A percentile compares a stretch with the other conserved stretches of the same genome.
Conservation (phyloP, 768 basidiomycete species). For the Boletales sp. region DNA sequence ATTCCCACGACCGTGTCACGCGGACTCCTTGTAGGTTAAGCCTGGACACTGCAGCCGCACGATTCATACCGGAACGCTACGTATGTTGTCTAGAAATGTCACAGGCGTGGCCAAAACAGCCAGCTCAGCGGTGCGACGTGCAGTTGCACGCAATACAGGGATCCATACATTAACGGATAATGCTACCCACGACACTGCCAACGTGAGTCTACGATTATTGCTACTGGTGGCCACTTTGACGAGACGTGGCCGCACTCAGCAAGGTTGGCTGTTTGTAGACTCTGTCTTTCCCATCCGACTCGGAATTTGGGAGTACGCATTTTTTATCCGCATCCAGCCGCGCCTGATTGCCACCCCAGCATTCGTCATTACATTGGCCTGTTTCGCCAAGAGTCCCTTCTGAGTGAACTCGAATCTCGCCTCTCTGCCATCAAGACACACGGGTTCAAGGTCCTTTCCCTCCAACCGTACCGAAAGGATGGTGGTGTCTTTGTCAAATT, state of each 20-base stretch:
- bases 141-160: not conserved
- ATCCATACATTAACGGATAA: slow-evolving; percentile 8
- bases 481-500: slow-evolving; percentile 85
- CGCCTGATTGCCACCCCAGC: slow-evolving; percentile 34
- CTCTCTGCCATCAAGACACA: slow-evolving; percentile 52
- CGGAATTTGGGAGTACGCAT: slow-evolving; percentile 68
- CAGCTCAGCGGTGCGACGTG: slow-evolving; percentile 3
- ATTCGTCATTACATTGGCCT: slow-evolving; percentile 62
- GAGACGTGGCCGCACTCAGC: slow-evolving; percentile 22
- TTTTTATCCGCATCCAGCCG: not conserved
- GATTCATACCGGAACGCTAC: too few relatives aligned
- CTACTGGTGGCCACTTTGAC: slow-evolving; percentile 6
- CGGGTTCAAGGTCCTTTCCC: slow-evolving; percentile 56
- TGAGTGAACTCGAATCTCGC: slow-evolving; percentile 43
- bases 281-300: slow-evolving; percentile 75
- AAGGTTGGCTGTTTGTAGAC: slow-evolving; percentile 70
- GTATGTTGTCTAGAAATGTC: slow-evolving; percentile 19
- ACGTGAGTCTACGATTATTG: slow-evolving; percentile 17
- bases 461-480: slow-evolving; percentile 71
- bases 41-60: too few relatives aligned
- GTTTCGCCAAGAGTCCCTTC: slow-evolving; percentile 55
- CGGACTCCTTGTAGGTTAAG: too few relatives aligned
- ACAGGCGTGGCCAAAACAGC: not conserved
- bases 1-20: slow-evolving; percentile 7
- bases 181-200: slow-evolving; percentile 3